A percentile compares a stretch with the other conserved stretches of the same genome.
phyloP scores from a whole-genome alignment of 495 filamentous ascomycete species.

The Penicillium coffeae region DNA sequence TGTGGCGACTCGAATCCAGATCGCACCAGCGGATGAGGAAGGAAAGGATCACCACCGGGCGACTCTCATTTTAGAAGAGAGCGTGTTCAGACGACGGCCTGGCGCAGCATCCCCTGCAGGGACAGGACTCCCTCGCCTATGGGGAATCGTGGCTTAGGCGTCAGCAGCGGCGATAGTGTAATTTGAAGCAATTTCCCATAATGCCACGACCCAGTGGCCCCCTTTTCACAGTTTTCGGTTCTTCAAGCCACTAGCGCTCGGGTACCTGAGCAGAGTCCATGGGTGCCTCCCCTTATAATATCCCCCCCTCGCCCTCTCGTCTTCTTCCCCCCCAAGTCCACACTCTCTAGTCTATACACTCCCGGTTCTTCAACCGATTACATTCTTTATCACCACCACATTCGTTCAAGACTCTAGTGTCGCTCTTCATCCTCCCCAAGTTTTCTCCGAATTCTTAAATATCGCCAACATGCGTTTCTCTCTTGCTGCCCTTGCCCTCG shows the following conservation, averaged over 20 bases:
- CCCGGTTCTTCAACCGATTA: constrained; percentile 45
- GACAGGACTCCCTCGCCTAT: no score
- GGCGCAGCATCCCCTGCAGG: neutral
- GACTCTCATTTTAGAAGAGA: neutral
- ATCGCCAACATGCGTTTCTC: constrained; percentile 84
- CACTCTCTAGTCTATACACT: constrained; percentile 16
- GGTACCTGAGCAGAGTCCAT: constrained; percentile 26
- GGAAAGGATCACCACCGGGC: constrained; percentile 2
- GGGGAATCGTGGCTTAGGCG: no score
- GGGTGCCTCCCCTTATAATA: constrained; percentile 14
- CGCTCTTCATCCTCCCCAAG: constrained; percentile 14
- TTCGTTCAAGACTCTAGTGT: constrained; percentile 8
- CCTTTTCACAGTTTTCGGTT: constrained; percentile 4
- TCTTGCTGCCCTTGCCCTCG: constrained; percentile 66
- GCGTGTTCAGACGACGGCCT: constrained; percentile 2
- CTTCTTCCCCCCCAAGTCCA: constrained; percentile 16
- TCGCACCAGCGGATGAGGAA: neutral
- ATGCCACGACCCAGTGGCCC: neutral
- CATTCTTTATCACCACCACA: constrained; percentile 46
- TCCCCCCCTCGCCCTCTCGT: constrained; percentile 7
- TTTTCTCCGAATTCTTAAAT: constrained; percentile 19
- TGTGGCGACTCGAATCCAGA: neutral
- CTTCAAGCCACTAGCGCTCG: constrained; percentile 16
- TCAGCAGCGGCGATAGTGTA: no score
- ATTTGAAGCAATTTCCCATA: constrained; percentile 10